Evolutionary conservation across 257 asterid species (phyloP).

Genomic region (Fraxinus cuspidata): DNA sequence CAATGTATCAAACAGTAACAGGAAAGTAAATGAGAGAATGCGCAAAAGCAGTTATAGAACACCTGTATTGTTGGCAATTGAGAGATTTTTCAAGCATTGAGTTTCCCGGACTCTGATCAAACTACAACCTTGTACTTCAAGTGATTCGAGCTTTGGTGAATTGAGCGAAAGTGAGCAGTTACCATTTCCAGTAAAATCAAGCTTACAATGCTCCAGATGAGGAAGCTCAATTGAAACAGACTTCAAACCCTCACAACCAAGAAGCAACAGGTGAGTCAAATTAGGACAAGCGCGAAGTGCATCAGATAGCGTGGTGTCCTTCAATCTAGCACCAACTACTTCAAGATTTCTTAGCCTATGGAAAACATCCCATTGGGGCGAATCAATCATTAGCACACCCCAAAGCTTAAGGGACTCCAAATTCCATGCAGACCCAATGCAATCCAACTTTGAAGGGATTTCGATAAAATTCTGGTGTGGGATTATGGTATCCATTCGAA

Average conservation of each 20-base stretch:
- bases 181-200: constrained; percentile 76
- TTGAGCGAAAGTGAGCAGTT: constrained; percentile 57
- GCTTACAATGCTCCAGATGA: constrained; percentile 69
- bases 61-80: constrained; percentile 87
- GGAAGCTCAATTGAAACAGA: constrained; percentile 58
- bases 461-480: constrained; percentile 43
- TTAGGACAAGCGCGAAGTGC: constrained; percentile 78
- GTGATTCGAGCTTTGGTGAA: constrained; percentile 62
- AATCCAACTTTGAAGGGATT: constrained; percentile 70
- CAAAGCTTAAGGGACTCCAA: constrained; percentile 88
- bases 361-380: constrained; percentile 85
- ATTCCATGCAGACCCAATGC: constrained; percentile 63
- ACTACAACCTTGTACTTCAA: constrained; percentile 93
- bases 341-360: constrained; percentile 74
- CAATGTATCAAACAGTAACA: constrained; percentile 5
- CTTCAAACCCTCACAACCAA: constrained; percentile 86
- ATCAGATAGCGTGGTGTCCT: constrained; percentile 54
- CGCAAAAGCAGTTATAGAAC: neutral
- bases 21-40: neutral
- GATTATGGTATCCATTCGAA: constrained; percentile 74
- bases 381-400: constrained; percentile 76
- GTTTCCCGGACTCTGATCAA: constrained; percentile 66
- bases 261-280: constrained; percentile 67
- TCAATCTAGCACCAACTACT: constrained; percentile 88
- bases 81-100: constrained; percentile 53